Conservation (phyloP, 768 basidiomycete species). For the Amanita inopinata region DNA sequence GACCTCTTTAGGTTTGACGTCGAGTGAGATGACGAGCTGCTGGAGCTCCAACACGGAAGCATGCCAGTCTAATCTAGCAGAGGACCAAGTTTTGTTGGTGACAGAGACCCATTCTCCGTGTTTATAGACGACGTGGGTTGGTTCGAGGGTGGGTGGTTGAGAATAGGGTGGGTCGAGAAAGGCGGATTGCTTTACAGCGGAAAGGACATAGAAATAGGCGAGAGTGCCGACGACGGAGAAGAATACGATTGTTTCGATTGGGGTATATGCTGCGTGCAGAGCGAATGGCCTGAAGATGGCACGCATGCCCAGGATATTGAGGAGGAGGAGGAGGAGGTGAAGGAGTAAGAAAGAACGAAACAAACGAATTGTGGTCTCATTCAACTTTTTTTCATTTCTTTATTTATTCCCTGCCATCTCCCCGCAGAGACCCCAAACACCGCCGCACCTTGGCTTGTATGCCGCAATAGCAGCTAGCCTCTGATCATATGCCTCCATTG, state of each 20-base stretch:
- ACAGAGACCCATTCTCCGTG: constrained; percentile 57
- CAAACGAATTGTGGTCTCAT: constrained; percentile 4
- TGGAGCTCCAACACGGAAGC: constrained; percentile 53
- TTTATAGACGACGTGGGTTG: constrained; percentile 45
- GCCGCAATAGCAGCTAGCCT: too few species aligned
- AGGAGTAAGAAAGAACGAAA: not conserved
- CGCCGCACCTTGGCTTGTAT: too few species aligned
- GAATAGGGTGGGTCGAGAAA: constrained; percentile 49
- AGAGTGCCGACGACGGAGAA: constrained; percentile 86
- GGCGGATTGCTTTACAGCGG: constrained; percentile 81
- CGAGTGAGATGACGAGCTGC: constrained; percentile 57
- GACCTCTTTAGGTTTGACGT: constrained; percentile 30
- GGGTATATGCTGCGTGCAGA: constrained; percentile 61
- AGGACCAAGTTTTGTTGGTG: constrained; percentile 41
- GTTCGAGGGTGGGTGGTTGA: constrained; percentile 35
- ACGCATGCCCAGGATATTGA: constrained; percentile 30
- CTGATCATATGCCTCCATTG: too few species aligned
- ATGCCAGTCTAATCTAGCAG: constrained; percentile 20
- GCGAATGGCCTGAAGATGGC: constrained; percentile 60
- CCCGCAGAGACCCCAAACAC: constrained; percentile 6
- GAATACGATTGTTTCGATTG: constrained; percentile 86
- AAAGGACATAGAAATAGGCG: constrained; percentile 90
- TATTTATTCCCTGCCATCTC: too few species aligned
- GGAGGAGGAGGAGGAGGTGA: not conserved
- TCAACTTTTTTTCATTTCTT: not conserved